phyloP scores from a whole-genome alignment of 441 rosid genomes.

The Dalechampia spathulata region DNA sequence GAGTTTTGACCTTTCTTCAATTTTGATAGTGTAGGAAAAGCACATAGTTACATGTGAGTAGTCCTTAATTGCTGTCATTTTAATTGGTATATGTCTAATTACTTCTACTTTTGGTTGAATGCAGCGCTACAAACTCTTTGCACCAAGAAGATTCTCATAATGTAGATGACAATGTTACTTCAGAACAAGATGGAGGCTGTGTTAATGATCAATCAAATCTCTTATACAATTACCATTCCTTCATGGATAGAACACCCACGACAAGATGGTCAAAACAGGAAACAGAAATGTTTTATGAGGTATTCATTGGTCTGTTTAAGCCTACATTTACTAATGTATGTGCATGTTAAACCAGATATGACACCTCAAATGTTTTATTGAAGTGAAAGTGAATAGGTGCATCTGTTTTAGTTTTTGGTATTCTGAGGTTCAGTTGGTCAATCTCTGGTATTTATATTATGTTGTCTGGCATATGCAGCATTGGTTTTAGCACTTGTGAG shows the following conservation, averaged over 20 bases:
- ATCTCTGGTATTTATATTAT: no score
- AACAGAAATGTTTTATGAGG: conserved; percentile 79
- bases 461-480: no score
- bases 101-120: conserved; percentile 8
- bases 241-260: conserved; percentile 56
- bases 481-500: not conserved
- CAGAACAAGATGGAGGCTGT: conserved; percentile 35
- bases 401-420: no score
- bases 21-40: no score
- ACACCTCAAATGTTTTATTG: not conserved
- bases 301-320: conserved; percentile 11
- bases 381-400: no score
- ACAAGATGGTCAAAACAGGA: conserved; percentile 83
- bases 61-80: no score
- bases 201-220: conserved; percentile 2
- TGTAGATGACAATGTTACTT: conserved; percentile 30
- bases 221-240: conserved; percentile 62
- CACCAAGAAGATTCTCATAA: conserved; percentile 32
- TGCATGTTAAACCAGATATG: not conserved
- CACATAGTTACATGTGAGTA: no score
- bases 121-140: conserved; percentile 30
- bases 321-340: not conserved
- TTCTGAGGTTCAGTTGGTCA: no score
- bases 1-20: no score
- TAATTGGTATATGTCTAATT: no score